These are phyloP conservation scores for Neofusicoccum umdonicola DNA, from an alignment of 2,329 filamentous ascomycete species.

Conservation along the genomic window DNA sequence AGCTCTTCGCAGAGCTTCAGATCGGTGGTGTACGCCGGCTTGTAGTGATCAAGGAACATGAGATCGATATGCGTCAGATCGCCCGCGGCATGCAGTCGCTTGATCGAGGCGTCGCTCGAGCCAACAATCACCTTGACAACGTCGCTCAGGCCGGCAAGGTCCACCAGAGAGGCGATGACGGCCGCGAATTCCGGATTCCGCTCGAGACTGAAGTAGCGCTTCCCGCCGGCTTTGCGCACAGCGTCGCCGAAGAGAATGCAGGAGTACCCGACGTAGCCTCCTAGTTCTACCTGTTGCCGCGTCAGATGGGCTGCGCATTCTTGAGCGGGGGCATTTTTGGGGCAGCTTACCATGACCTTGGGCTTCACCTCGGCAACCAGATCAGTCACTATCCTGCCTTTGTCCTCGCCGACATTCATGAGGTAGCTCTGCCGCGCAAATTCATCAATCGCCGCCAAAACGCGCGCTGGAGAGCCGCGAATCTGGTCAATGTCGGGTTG, in stretches of 20 bases:
- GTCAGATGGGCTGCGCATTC: slow-evolving; percentile 19
- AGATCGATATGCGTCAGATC: slow-evolving; percentile 62
- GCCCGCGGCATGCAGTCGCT: slow-evolving; percentile 56
- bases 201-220: slow-evolving; percentile 69
- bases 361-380: slow-evolving; percentile 68
- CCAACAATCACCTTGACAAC: slow-evolving; percentile 70
- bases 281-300: slow-evolving; percentile 61
- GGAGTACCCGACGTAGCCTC: slow-evolving; percentile 80
- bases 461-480: slow-evolving; percentile 60
- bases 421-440: slow-evolving; percentile 67
- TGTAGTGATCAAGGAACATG: slow-evolving; percentile 79
- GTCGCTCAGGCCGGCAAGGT: slow-evolving; percentile 70
- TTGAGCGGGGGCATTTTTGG: neutral
- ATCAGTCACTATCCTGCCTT: slow-evolving; percentile 68
- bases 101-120: slow-evolving; percentile 63
- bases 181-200: slow-evolving; percentile 71
- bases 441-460: slow-evolving; percentile 69
- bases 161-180: slow-evolving; percentile 66
- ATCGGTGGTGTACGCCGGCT: slow-evolving; percentile 71
- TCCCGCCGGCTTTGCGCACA: slow-evolving; percentile 61
- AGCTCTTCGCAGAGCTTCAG: slow-evolving; percentile 75
- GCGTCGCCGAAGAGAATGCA: slow-evolving; percentile 71
- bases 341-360: slow-evolving; percentile 55
- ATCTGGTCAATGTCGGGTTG: slow-evolving; percentile 62
- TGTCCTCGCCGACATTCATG: slow-evolving; percentile 77